Base-by-base conservation (phyloP, 129 eudicot species). In the Tanacetum coccineum region DNA sequence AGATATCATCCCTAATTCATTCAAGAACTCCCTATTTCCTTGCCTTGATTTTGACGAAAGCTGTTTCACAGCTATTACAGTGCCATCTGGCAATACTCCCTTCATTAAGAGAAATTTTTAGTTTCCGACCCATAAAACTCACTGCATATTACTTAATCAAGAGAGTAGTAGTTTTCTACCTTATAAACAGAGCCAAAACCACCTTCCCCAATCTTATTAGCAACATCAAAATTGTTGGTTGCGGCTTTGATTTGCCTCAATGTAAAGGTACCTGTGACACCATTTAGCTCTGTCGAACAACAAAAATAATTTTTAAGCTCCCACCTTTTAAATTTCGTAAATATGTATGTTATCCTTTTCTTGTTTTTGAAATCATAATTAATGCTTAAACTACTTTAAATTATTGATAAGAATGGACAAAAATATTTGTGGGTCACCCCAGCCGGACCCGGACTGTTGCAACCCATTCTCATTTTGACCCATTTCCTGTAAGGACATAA, bases 161-260 rank as follows among this genome's bases (percentile, higher is more conserved):
- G 61, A 74, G 67, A 74, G 14, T 8, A 17, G 21, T 18, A 14
- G 58, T 75, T 62, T 21, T 26, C 36, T 71, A 87, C 95, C 90
- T 84, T 84, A 74, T 70, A 87, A 11, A 87, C 90, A 14, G 83
- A 57, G 49, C 95, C 95, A 77, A 87, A 87, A 70, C 95, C 95
- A 66, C 95, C 95, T 81, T 87, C 95, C 53, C 95, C 95, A 56
- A 87, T 73, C 70, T 87, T 87, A 49, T 87, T 87, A 52, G 86
- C 66, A 44, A 72, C 70, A 78, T 81, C 83, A 40, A 87, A 87
- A 51, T 87, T 73, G 56, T 82, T 76, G 3, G 95, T 87, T 28
- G 95, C 87, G 18, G 83, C 79, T 72, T 76, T 87, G 19, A 87
- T 79, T 76, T 87, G 95, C 64, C 79, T 71, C 45, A 84, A 77